Conservation (phyloP, 176 grass and related monocot species). For the Thalia dealbata region DNA sequence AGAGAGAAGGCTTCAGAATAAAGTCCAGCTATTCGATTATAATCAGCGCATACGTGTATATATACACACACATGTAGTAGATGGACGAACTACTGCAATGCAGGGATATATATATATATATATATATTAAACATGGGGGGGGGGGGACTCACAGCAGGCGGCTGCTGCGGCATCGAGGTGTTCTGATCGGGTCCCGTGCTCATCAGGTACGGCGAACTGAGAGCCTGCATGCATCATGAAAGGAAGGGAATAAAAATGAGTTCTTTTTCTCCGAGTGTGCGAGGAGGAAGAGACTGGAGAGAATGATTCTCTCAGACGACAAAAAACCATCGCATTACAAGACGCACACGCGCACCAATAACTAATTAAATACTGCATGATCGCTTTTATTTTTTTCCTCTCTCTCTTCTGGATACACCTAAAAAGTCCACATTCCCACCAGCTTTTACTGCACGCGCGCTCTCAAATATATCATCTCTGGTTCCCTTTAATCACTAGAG, state of each 20-base stretch:
- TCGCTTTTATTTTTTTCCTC: too few species aligned
- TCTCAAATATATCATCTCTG: background rate
- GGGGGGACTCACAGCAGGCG: too few species aligned
- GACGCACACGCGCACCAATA: conserved; percentile 21
- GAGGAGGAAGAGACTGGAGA: background rate
- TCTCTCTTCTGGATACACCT: conserved; percentile 1
- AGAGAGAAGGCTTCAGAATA: too few species aligned
- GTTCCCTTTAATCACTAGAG: background rate
- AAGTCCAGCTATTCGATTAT: too few species aligned
- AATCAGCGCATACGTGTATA: too few species aligned
- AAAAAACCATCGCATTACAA: conserved; percentile 27
- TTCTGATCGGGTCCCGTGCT: conserved; percentile 10
- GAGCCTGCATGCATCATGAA: conserved; percentile 46
- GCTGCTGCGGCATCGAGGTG: background rate
- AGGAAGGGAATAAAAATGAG: conserved; percentile 19
- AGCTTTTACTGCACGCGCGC: conserved; percentile 60
- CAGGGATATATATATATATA: too few species aligned
- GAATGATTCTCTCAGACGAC: too few species aligned
- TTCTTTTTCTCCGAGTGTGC: too few species aligned
- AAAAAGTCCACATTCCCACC: conserved; percentile 12
- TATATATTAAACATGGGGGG: too few species aligned
- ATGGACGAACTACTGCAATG: too few species aligned
- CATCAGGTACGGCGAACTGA: conserved; percentile 67
- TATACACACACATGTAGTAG: too few species aligned
- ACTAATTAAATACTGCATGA: conserved; percentile 1